These are phyloP conservation scores for Leucaena leucocephala DNA, from an alignment of 306 rosid genomes.

Conservation along the genomic window DNA sequence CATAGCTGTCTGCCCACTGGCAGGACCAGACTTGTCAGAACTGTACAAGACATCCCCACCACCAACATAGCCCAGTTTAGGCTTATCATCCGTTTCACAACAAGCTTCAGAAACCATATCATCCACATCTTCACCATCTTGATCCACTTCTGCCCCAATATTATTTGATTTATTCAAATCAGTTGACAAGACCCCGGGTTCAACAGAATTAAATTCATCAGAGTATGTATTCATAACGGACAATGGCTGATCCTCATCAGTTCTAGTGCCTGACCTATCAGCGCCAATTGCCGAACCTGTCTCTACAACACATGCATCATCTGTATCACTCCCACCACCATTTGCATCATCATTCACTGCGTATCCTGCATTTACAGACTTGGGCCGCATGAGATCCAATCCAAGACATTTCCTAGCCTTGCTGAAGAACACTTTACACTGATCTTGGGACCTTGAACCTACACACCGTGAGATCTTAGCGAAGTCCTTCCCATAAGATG, in stretches of 20 bases:
- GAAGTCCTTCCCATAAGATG: conserved; percentile 82
- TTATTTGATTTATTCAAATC: conserved; percentile 41
- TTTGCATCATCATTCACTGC: conserved; percentile 59
- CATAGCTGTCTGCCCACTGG: conserved; percentile 36
- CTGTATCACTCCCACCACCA: conserved; percentile 81
- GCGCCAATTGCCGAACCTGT: conserved; percentile 53
- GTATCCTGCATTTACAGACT: conserved; percentile 51
- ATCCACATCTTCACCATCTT: conserved; percentile 34
- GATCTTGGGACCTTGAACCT: conserved; percentile 74
- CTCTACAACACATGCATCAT: conserved; percentile 69
- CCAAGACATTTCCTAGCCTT: conserved; percentile 92
- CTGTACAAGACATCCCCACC: conserved; percentile 35
- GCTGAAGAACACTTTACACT: conserved; percentile 93
- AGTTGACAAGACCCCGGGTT: conserved; percentile 45
- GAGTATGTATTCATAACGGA: conserved; percentile 42
- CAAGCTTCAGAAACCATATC: conserved; percentile 45
- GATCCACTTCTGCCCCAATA: conserved; percentile 37
- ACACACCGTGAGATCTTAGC: conserved; percentile 65
- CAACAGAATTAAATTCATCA: conserved; percentile 55
- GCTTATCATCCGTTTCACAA: conserved; percentile 42
- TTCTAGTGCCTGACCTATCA: conserved; percentile 60
- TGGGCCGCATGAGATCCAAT: conserved; percentile 62
- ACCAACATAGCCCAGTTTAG: conserved; percentile 42
- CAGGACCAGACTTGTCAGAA: conserved; percentile 41
- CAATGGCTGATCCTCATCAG: conserved; percentile 54